These are phyloP conservation scores for Fusarium veterinarium DNA, from an alignment of 2,329 filamentous ascomycete genomes.

Conservation along the genomic window DNA sequence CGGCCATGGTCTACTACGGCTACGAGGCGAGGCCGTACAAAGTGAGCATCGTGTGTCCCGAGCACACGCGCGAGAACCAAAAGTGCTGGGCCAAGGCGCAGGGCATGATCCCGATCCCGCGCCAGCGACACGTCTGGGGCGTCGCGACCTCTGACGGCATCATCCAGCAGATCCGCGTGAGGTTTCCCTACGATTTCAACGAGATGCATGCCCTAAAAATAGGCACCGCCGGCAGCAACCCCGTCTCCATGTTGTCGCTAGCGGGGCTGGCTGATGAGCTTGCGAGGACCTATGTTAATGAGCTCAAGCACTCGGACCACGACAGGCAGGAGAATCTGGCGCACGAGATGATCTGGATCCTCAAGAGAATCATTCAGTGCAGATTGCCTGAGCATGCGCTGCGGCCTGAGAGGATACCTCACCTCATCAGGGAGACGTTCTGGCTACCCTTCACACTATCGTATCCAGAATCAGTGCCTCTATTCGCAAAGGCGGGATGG, in stretches of 20 bases:
- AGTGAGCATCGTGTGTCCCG: conserved; percentile 57
- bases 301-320: conserved; percentile 29
- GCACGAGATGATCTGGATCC: conserved; percentile 51
- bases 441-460: conserved; percentile 49
- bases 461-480: conserved; percentile 42
- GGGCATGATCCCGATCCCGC: conserved; percentile 46
- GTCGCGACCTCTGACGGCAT: conserved; percentile 49
- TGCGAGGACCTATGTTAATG: conserved; percentile 49
- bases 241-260: conserved; percentile 49
- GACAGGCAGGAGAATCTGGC: conserved; percentile 40
- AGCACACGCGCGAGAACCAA: conserved; percentile 50
- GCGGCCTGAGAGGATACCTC: conserved; percentile 29
- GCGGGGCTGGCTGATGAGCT: conserved; percentile 50
- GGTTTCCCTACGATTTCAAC: conserved; percentile 51
- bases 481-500: conserved; percentile 49
- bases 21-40: conserved; percentile 46
- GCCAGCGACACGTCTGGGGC: conserved; percentile 47
- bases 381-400: conserved; percentile 34
- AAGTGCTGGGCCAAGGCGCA: conserved; percentile 54
- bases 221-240: conserved; percentile 13
- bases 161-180: conserved; percentile 51
- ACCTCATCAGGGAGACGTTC: conserved; percentile 44
- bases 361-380: conserved; percentile 46
- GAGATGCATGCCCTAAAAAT: conserved; percentile 40
- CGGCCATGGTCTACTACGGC: conserved; percentile 59